Conservation (phyloP, 2,329 filamentous ascomycete species). For the Botrytis tulipae region DNA sequence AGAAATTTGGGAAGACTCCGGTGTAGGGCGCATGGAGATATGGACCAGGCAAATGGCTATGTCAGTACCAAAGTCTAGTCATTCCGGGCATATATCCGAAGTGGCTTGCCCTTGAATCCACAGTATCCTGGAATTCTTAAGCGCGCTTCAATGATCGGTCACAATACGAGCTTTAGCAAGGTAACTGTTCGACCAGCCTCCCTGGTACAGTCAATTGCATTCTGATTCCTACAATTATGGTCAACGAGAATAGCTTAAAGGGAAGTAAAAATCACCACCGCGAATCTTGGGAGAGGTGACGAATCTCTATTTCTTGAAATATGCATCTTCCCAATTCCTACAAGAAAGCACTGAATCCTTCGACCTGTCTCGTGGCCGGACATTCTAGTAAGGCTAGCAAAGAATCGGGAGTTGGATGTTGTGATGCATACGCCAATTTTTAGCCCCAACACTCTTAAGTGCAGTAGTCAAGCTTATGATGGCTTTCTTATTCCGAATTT, state of each 20-base stretch:
- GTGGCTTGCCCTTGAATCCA: not conserved
- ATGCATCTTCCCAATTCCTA: not conserved
- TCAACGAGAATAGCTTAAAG: not conserved
- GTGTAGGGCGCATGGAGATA: not conserved
- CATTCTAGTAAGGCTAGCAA: not conserved
- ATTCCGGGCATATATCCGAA: not conserved
- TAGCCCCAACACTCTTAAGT: not conserved
- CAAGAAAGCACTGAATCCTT: not conserved
- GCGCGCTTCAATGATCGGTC: constrained; percentile 3
- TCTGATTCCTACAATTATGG: not conserved
- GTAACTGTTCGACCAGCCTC: not conserved
- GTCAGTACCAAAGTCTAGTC: not conserved
- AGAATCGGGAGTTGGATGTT: not conserved
- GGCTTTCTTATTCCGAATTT: not conserved
- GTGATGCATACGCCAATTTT: not conserved
- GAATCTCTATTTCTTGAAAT: not conserved
- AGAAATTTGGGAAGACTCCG: not conserved
- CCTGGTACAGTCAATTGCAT: not conserved
- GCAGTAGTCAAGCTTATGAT: not conserved
- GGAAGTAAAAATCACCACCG: not conserved
- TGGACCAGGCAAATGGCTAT: not conserved
- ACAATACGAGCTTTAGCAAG: not conserved
- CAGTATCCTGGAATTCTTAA: not conserved
- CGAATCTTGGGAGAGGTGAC: not conserved
- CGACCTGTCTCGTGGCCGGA: not conserved